Evolutionary conservation across 2,329 filamentous ascomycete genomes (phyloP), one percentile per base, ranked within the genome.

Genomic region (Beauveria brongniartii): DNA sequence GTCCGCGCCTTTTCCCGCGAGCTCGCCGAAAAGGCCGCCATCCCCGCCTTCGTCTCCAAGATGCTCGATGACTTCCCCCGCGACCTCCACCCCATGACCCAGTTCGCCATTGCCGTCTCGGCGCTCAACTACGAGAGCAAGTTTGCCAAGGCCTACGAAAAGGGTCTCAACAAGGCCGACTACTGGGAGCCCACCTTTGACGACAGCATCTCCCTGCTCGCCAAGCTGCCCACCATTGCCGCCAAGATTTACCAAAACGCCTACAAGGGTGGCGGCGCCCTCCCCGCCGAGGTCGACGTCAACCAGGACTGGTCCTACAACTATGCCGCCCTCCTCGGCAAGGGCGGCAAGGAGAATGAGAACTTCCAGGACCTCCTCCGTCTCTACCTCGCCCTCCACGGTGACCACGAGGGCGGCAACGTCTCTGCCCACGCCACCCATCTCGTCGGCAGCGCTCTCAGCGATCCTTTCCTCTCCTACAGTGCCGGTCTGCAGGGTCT

Each of bases 121-220:
- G 90, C 94, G n/a, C 83, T 99, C 64, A 97, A 96, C 79, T 91
- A 96, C 74, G 92, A 92, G 68, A 96, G 91, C 69, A 86, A 88
- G 71, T 99, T 99, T 68, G 94, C 93, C 65, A 92, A 92, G 77
- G 89, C 89, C 22, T 99, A 99, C 75, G 93, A 92, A 75, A 78
- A 88, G 68, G 94, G 94, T 41, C 78, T 97, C 66, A 90, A 87
- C 82, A 99, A 97, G 82, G 90, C 91, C 58, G 91, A 97, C 68
- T 97, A 97, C 84, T 99, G 94, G 94, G 94, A 97, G 79, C 91
- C 93, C 16, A 96, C 91, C 50, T 97, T 96, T 72, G 93, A 97
- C 73, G 94, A 99, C 79, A 87, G 84, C 74, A 96, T 99, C 74
- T 91, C 89, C 53, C 83, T 99, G 64, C 84, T 99, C 61, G 94